phyloP scores from a whole-genome alignment of 75 land plant species.

The Cunninghamia lanceolata region DNA sequence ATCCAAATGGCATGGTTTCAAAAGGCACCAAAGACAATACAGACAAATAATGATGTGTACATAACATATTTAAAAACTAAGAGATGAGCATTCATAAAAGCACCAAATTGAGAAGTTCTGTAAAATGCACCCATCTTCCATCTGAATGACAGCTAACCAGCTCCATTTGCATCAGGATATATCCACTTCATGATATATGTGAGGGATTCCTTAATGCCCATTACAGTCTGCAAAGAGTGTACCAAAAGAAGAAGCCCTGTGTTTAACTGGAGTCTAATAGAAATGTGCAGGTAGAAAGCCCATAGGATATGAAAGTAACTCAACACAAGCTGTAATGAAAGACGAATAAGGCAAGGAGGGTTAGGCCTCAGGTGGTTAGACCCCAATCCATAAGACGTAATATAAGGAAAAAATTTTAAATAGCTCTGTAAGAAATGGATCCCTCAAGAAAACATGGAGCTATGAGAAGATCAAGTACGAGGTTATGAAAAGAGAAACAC shows the following conservation, averaged over 20 bases:
- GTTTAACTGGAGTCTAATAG: not conserved
- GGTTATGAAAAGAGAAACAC: no score
- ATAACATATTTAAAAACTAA: not conserved
- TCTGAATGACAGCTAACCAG: not conserved
- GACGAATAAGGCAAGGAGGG: not conserved
- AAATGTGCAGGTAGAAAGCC: not conserved
- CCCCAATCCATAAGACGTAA: not conserved
- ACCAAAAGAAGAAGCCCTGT: not conserved
- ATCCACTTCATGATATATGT: not conserved
- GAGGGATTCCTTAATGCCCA: not conserved
- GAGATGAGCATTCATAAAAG: not conserved
- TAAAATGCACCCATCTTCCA: not conserved
- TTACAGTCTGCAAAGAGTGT: not conserved
- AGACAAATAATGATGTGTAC: not conserved
- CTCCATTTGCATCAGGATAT: not conserved
- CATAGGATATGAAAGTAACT: not conserved
- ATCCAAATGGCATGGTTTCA: not conserved
- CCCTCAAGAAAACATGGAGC: not conserved
- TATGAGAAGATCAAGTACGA: not conserved
- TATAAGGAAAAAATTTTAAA: not conserved
- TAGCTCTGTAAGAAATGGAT: not conserved
- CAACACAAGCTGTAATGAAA: not conserved
- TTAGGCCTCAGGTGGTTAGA: not conserved
- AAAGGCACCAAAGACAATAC: not conserved
- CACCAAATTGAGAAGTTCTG: not conserved